Evolutionary conservation across 1,139 yeast genomes (phyloP).

Genomic region (Kluyveromyces marxianus): DNA sequence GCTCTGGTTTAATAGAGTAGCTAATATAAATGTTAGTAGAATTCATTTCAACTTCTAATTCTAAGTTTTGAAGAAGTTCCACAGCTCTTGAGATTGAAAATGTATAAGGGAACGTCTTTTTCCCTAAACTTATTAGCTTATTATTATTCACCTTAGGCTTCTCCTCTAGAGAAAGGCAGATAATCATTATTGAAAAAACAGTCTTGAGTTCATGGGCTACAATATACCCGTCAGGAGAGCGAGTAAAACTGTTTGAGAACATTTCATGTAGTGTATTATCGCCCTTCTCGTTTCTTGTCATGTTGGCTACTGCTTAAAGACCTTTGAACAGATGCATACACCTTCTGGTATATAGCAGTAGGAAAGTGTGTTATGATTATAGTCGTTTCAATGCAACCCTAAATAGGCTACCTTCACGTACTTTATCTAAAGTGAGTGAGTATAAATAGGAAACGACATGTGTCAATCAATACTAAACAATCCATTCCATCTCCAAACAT

Average conservation of each 20-base stretch:
- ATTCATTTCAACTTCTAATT: constrained; percentile 41
- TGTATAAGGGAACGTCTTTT: constrained; percentile 39
- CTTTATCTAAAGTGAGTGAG: too few species aligned
- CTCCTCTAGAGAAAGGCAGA: constrained; percentile 40
- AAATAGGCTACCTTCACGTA: too few species aligned
- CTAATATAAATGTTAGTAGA: constrained; percentile 53
- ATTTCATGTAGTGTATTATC: constrained; percentile 36
- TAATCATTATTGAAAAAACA: constrained; percentile 46
- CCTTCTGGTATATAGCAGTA: constrained; percentile 2
- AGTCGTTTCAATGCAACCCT: too few species aligned
- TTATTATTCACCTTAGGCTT: constrained; percentile 14
- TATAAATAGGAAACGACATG: too few species aligned
- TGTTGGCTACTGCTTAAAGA: too few species aligned
- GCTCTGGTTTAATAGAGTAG: constrained; percentile 47
- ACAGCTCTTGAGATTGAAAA: constrained; percentile 51
- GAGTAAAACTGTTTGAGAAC: constrained; percentile 37
- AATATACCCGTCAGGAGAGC: constrained; percentile 46
- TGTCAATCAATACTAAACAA: too few species aligned
- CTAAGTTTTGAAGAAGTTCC: constrained; percentile 41
- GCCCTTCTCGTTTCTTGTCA: too few species aligned
- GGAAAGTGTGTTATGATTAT: too few species aligned
- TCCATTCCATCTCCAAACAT: too few species aligned
- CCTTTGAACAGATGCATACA: not conserved
- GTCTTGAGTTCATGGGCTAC: constrained; percentile 51
- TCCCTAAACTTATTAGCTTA: constrained; percentile 22